These are phyloP conservation scores for Pyrenophora graminea DNA, from an alignment of 2,329 filamentous ascomycete genomes.

Conservation along the genomic window DNA sequence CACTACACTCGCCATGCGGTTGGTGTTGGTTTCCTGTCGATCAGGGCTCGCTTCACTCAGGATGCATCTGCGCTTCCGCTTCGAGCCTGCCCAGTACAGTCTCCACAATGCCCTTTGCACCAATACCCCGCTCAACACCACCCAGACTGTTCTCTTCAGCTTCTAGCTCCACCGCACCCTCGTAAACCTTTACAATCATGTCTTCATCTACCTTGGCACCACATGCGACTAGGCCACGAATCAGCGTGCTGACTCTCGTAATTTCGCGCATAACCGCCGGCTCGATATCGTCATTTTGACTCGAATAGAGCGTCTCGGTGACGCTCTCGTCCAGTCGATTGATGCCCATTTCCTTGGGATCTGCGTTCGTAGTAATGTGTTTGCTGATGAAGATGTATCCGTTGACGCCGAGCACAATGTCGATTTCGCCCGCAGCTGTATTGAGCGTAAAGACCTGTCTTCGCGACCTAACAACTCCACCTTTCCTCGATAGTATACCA, in stretches of 20 bases:
- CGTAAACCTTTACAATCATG: slow-evolving; percentile 80
- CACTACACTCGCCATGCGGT: background rate
- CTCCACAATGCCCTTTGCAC: slow-evolving; percentile 40
- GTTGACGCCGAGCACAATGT: slow-evolving; percentile 91
- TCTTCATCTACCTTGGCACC: slow-evolving; percentile 88
- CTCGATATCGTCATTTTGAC: slow-evolving; percentile 86
- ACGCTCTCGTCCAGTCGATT: slow-evolving; percentile 88
- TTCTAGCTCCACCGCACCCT: slow-evolving; percentile 76
- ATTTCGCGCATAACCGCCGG: slow-evolving; percentile 84
- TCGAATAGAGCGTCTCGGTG: slow-evolving; percentile 85
- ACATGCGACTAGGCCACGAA: slow-evolving; percentile 79
- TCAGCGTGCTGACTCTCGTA: slow-evolving; percentile 77
- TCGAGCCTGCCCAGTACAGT: slow-evolving; percentile 35
- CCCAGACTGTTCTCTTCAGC: slow-evolving; percentile 64
- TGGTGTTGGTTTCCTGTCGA: background rate
- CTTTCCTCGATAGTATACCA: slow-evolving; percentile 52
- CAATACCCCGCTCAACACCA: slow-evolving; percentile 41
- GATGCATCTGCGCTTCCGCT: slow-evolving; percentile 21
- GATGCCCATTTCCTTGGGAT: slow-evolving; percentile 64
- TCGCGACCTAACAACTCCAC: slow-evolving; percentile 80
- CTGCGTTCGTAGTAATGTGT: slow-evolving; percentile 66
- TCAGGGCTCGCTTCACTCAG: slow-evolving; percentile 15
- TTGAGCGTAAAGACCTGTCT: slow-evolving; percentile 81
- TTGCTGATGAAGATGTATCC: slow-evolving; percentile 96
- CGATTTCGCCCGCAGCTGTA: slow-evolving; percentile 69